Evolutionary conservation across 192 early-diverging fungal species (phyloP), one percentile per base, ranked within the genome.

Genomic region (Coemansia sp.): DNA sequence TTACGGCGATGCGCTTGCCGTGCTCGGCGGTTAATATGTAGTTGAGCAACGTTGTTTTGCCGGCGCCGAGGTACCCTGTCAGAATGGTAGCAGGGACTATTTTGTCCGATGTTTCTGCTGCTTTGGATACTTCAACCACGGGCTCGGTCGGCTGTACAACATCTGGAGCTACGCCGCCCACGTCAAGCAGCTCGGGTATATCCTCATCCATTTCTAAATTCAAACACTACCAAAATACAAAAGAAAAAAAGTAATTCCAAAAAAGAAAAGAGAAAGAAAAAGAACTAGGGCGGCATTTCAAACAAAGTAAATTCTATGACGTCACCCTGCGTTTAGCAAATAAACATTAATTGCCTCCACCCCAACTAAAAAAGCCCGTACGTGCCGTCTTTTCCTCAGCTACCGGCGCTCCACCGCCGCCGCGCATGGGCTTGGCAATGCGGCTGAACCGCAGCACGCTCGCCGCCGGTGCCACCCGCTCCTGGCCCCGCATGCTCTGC

Each of bases 1-100:
- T 95, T 21, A 99, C 94, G 0, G 97, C 97, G 41, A 99, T 96
- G 19, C 91, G 89, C 72, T 94, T 94, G n/a, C 91, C 88, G 62
- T 97, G 97, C 68, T 90, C 86, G 35, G 86, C 88, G 0, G 86
- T 88, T 45, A 93, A 48, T 23, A 93, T 91, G 71, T 91, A 88
- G 70, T 90, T 95, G 11, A 98, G 81, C 45, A 98, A 71, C 0
- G 97, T 98, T 0, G 97, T 94, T 69, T 98, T 98, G 17, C 97
- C 97, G 7, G 87, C 84, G 3, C 91, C 91, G 51, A 93, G 68
- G 63, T 91, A 93, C 2, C 91, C 91, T 21, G 85, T 87, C 48
- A 79, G 61, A 31, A 84, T 78, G 14, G 83, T 82, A 19, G 77
- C 83, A n/a, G 83, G 83, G 0, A 84, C 75, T 12, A 67, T 27